Percentiles rank a stretch among this genome's conserved stretches.
phyloP scores from a whole-genome alignment of 345 rosid genomes.

The Eucalyptus guilfoylei region DNA sequence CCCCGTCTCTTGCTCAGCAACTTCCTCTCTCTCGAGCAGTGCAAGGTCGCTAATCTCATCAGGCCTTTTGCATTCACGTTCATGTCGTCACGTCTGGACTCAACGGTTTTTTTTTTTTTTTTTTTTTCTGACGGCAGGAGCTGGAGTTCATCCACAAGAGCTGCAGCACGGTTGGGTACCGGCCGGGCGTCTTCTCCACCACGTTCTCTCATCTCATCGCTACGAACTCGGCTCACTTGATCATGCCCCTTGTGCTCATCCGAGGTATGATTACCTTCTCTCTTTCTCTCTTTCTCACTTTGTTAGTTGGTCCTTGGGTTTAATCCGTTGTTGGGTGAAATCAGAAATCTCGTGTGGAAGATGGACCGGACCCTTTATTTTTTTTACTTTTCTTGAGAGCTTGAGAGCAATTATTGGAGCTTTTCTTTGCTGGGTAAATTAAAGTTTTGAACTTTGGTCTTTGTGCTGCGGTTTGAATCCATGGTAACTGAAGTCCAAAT shows the following conservation, averaged over 20 bases:
- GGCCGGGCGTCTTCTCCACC: slow-evolving; percentile 85
- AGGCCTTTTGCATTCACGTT: neutral
- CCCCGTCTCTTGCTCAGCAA: neutral
- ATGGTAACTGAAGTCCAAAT: neutral
- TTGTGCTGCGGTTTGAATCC: neutral
- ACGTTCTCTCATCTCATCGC: slow-evolving; percentile 88
- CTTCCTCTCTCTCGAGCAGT: neutral
- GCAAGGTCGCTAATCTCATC: neutral
- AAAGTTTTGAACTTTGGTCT: neutral
- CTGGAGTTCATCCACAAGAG: slow-evolving; percentile 84
- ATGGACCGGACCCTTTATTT: neutral
- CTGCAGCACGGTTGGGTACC: slow-evolving; percentile 67
- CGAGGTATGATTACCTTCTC: slow-evolving; percentile 24
- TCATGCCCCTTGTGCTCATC: slow-evolving; percentile 68
- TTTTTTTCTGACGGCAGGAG: slow-evolving; percentile 39
- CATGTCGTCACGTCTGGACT: neutral
- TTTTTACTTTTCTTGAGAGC: neutral
- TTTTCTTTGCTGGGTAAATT: neutral
- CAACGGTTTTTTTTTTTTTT: neutral
- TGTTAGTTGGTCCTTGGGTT: neutral
- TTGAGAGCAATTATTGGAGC: neutral
- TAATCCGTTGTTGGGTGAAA: neutral
- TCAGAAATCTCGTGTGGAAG: neutral
- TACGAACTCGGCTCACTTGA: slow-evolving; percentile 57
- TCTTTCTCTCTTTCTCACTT: neutral